A percentile compares a stretch with the other conserved stretches of the same genome.
Conservation (phyloP, 768 basidiomycete genomes). For the Strobilomyces confusus region DNA sequence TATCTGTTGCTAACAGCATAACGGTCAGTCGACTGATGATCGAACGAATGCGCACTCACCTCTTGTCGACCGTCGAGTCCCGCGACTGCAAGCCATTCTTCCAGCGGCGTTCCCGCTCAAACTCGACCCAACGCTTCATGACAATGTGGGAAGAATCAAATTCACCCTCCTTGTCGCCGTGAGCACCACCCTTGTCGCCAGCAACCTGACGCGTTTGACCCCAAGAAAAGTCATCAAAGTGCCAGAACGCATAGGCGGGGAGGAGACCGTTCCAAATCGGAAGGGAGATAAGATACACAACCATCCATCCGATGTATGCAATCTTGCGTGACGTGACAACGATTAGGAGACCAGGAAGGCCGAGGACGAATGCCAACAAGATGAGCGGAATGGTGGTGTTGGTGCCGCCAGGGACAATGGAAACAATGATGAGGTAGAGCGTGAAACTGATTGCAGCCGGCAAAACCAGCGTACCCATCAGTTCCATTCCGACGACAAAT, state of each 20-base stretch:
- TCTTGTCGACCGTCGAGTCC: slow-evolving; percentile 68
- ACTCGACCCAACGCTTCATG: slow-evolving; percentile 99
- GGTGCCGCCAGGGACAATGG: slow-evolving; percentile 76
- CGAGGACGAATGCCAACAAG: slow-evolving; percentile 89
- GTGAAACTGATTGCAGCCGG: slow-evolving; percentile 99
- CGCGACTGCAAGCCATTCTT: slow-evolving; percentile 81
- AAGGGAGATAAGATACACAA: slow-evolving; percentile 86
- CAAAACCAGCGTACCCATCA: slow-evolving; percentile 92
- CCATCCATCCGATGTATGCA: slow-evolving; percentile 96
- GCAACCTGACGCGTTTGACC: slow-evolving; percentile 86
- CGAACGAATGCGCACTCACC: slow-evolving; percentile 40
- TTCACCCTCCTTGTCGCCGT: slow-evolving; percentile 94
- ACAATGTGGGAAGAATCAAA: slow-evolving; percentile 96
- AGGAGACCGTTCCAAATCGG: slow-evolving; percentile 97
- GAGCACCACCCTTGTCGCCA: slow-evolving; percentile 67
- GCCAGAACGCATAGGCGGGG: slow-evolving; percentile 97
- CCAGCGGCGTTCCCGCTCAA: slow-evolving; percentile 94
- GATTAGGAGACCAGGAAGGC: slow-evolving; percentile 92
- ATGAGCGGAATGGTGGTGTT: slow-evolving; percentile 88
- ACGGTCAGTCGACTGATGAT: slow-evolving; percentile 16
- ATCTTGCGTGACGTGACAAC: slow-evolving; percentile 94
- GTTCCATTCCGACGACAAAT: slow-evolving; percentile 98
- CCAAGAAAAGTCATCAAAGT: slow-evolving; percentile 98
- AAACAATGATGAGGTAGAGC: slow-evolving; percentile 83
- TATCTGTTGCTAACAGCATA: slow-evolving; percentile 51